Conservation (phyloP, 305 asterid species). For the Coffea humblotiana region DNA sequence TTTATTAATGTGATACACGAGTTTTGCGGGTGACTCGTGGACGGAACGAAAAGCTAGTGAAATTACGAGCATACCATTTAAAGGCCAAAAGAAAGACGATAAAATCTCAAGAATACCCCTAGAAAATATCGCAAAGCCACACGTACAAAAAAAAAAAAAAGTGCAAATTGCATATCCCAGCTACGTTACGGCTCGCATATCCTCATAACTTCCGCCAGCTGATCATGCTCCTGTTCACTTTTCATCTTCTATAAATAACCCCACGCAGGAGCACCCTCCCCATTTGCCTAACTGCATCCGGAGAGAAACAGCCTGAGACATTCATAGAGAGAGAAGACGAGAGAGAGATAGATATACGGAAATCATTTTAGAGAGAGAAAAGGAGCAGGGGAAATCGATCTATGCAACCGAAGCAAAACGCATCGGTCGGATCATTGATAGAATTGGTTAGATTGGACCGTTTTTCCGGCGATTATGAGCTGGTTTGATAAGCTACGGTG, state of each 20-base stretch:
- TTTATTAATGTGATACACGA: too few species aligned
- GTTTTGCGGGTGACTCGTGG: too few species aligned
- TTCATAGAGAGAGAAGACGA: neutral
- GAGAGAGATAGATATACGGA: too few species aligned
- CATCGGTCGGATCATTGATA: constrained; percentile 7
- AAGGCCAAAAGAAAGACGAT: too few species aligned
- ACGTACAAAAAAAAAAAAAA: neutral
- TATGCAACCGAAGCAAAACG: constrained; percentile 25
- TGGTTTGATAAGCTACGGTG: constrained; percentile 67
- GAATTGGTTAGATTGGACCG: neutral
- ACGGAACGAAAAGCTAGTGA: too few species aligned
- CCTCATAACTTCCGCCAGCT: too few species aligned
- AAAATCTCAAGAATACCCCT: neutral
- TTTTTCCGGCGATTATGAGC: constrained; percentile 56
- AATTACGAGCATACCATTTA: too few species aligned
- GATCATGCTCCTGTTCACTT: neutral
- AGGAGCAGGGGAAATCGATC: neutral
- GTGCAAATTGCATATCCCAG: neutral
- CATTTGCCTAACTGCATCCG: too few species aligned
- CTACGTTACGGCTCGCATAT: neutral
- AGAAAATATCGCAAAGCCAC: neutral
- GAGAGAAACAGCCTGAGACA: neutral
- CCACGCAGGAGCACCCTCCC: neutral
- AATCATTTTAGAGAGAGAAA: neutral
- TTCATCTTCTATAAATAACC: neutral